Base-by-base conservation (phyloP, 108 stramenopile species). In the Seminavis robusta region DNA sequence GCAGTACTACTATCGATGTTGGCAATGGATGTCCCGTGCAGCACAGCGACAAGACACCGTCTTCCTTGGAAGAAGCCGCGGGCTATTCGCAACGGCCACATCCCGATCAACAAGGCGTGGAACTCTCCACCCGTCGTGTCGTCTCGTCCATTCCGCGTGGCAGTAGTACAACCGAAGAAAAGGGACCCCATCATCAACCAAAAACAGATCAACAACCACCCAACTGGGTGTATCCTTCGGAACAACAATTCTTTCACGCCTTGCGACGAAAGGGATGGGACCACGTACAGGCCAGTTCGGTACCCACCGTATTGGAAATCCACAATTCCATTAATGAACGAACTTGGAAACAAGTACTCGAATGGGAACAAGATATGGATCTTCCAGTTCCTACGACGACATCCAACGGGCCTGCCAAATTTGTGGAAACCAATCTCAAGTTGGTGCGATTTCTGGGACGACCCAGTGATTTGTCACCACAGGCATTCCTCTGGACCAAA, bases 161-260 rank as follows among this genome's bases (percentile, higher is more conserved):
- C 16, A 29, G 16, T 44, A 11, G 11, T 11, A 47, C 40, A 53
- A 61, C 51, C 29, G n/a, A 28, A 4, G 8, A 10, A 8, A 47
- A 52, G 25, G 41, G 1, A 4, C 52, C 0, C 27, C 52, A 29
- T 40, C 71, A 69, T 41, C 63, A 36, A 30, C 20, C 43, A 49
- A 44, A 40, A 4, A 67, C 71, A 16, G 37, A 41, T 21, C 75
- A 74, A 49, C 65, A 64, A 52, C 73, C 70, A 23, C 4, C 63
- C 44, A 47, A 43, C 13, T 98, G 97, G 97, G 90, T 95, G 30
- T 98, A 98, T 70, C 97, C 97, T 7, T 86, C 83, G 39, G 95
- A 97, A 68, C 97, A 98, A 65, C 95, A 96, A 73, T 94, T 95
- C 51, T 98, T 86, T 76, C 97, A 97, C 63, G 95, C 97, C 52